phyloP scores from a whole-genome alignment of 164 flowering plant species.

The Kingdonia uniflora region DNA sequence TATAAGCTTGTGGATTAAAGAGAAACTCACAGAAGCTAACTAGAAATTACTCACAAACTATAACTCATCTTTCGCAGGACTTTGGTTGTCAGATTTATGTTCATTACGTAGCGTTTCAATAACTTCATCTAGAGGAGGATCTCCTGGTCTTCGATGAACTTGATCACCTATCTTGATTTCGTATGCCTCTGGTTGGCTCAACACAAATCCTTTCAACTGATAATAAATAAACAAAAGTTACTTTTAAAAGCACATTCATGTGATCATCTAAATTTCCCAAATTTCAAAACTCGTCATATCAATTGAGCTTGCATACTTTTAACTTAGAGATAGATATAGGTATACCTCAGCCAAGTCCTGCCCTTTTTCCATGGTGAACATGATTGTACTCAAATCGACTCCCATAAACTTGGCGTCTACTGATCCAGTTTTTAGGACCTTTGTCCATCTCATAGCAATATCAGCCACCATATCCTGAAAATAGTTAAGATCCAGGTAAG shows the following conservation, averaged over 20 bases:
- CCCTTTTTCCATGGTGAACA: conserved; percentile 77
- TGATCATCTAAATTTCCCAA: too few relatives aligned
- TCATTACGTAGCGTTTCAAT: conserved; percentile 34
- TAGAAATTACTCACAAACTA: conserved; percentile 16
- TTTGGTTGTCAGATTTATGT: conserved; percentile 9
- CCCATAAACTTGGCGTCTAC: conserved; percentile 55
- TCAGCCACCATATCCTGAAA: conserved; percentile 61
- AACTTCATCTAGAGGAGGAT: conserved; percentile 73
- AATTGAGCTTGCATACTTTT: too few relatives aligned
- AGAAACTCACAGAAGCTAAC: too few relatives aligned
- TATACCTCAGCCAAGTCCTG: conserved; percentile 38
- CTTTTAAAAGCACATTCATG: neutral
- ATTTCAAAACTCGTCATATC: too few relatives aligned
- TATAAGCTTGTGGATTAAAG: too few relatives aligned
- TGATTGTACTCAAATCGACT: conserved; percentile 63
- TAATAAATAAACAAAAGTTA: neutral
- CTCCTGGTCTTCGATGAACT: conserved; percentile 69
- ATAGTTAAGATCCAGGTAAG: neutral
- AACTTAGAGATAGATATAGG: neutral
- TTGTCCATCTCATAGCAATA: conserved; percentile 81
- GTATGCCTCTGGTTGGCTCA: conserved; percentile 80
- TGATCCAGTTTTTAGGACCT: conserved; percentile 59
- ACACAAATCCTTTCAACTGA: conserved; percentile 71
- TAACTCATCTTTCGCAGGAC: conserved; percentile 34
- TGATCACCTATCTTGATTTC: conserved; percentile 91